These are phyloP conservation scores for Naganishia onofrii DNA, from an alignment of 768 basidiomycete species.

Conservation along the genomic window DNA sequence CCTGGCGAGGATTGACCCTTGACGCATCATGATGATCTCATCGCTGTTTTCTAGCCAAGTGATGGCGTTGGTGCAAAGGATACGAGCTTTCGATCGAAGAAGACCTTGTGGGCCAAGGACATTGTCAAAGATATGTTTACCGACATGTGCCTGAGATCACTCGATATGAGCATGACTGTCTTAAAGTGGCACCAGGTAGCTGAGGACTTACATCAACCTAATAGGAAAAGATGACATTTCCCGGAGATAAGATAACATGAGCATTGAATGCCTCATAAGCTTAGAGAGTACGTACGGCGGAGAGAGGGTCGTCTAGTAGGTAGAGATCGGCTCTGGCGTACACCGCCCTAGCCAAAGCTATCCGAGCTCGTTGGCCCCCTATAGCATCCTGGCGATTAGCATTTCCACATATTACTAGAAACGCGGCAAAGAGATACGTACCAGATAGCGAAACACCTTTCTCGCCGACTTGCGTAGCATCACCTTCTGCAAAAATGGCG, in stretches of 20 bases:
- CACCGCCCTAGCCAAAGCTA: conserved; percentile 68
- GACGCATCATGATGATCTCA: conserved; percentile 69
- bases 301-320: conserved; percentile 84
- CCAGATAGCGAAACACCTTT: conserved; percentile 45
- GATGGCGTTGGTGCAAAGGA: conserved; percentile 82
- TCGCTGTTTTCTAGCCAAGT: conserved; percentile 79
- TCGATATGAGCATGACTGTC: background rate
- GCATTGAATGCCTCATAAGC: conserved; percentile 66
- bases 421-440: conserved; percentile 59
- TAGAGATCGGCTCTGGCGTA: conserved; percentile 91
- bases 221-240: background rate
- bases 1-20: conserved; percentile 75
- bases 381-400: conserved; percentile 20
- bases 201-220: conserved; percentile 22
- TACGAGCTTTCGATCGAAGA: conserved; percentile 74
- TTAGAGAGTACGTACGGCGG: conserved; percentile 57
- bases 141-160: conserved; percentile 40
- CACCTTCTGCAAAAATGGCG: conserved; percentile 72
- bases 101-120: conserved; percentile 83
- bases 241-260: conserved; percentile 53
- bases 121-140: conserved; percentile 59
- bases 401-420: conserved; percentile 52
- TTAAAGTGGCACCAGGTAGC: too few relatives aligned
- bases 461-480: conserved; percentile 56
- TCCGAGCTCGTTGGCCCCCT: conserved; percentile 52